Base-by-base conservation (phyloP, 306 rosid genomes). In the Vachellia collinsii region DNA sequence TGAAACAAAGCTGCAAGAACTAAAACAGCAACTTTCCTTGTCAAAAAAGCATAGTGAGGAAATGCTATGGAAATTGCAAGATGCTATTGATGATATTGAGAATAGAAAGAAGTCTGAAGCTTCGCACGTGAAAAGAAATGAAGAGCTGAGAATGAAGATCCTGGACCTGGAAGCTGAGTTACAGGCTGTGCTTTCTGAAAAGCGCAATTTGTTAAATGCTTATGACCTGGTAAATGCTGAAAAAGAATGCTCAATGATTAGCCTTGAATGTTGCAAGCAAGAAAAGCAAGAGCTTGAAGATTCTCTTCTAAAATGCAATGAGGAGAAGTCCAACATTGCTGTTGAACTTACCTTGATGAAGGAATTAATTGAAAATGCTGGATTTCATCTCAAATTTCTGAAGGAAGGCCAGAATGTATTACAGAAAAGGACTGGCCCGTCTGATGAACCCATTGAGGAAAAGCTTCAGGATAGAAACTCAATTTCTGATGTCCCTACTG, bases 251-350 rank as follows among this genome's bases (percentile, higher is more conserved):
- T 93, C 97, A 22, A 76, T 79, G 42, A 96, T 96, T 87, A 84
- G 89, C 90, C 97, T 96, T 19, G 97, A 96, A 77, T 96, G 98
- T 90, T 96, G 97, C 81, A 93, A 90, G 88, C 97, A 92, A 90
- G 99, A 95, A 89, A 93, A 93, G 72, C 88, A 88, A 86, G 89
- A 92, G 80, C 94, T 96, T 81, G 97, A 92, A 89, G 92, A 83
- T 25, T 89, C 91, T 73, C 91, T 96, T 65, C 81, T 65, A 77
- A 96, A 88, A 83, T 92, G 98, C 87, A 84, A 82, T 3, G 90
- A 84, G 85, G 97, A 93, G 77, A 96, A 89, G 81, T 90, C 90
- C 82, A 89, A 86, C 88, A 81, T 93, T 80, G 76, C 87, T 38
- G 77, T 69, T 61, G 98, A 96, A 79, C 92, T 93, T 82, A 79